Base-by-base conservation (phyloP, 2,329 filamentous ascomycete genomes). In the Fusarium sp. region DNA sequence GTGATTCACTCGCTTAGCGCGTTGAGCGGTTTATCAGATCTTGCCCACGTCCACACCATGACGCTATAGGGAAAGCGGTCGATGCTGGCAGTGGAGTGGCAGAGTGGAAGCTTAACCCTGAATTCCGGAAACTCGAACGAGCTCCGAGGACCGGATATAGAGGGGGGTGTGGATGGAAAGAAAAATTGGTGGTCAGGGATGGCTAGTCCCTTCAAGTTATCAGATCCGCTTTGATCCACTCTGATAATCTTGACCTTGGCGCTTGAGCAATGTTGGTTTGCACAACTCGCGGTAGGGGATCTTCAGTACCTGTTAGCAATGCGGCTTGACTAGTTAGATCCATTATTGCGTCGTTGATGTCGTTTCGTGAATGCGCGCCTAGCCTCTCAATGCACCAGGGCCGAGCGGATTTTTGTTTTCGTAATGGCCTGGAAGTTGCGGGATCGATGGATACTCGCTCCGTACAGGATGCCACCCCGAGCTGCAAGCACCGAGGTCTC, bases 221-320 rank as follows among this genome's bases (percentile, higher is more conserved):
- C 72, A 69, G 72, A 74, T 74, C 72, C 72, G 72, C 70, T 55
- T 58, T 62, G 57, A 39, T 38, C 58, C 68, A 64, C 68, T 50
- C 38, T 22, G 45, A 57, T 24, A 56, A 62, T 66, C 45, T 63
- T 50, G 22, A 57, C 65, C 40, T 45, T 48, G 22, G 22, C 7
- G 22, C 22, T 24, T 24, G 57, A 50, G 26, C 31, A 40, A 34
- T 58, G 57, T 58, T 67, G 52, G 64, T 67, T 67, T 52, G 52
- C 38, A 52, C 48, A 43, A 50, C 24, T 51, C 49, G 45, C 36
- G 42, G 53, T 38, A 46, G 64, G 45, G 46, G 51, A 69, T 69
- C 60, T 34, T 61, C 46, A 43, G 42, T 24, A 55, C 36, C 40
- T 55, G 38, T 13, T 20, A 24, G 38, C 40, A 34, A 53, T 48